phyloP scores from a whole-genome alignment of 192 early-diverging fungal species.

The Kappamyces sp. region DNA sequence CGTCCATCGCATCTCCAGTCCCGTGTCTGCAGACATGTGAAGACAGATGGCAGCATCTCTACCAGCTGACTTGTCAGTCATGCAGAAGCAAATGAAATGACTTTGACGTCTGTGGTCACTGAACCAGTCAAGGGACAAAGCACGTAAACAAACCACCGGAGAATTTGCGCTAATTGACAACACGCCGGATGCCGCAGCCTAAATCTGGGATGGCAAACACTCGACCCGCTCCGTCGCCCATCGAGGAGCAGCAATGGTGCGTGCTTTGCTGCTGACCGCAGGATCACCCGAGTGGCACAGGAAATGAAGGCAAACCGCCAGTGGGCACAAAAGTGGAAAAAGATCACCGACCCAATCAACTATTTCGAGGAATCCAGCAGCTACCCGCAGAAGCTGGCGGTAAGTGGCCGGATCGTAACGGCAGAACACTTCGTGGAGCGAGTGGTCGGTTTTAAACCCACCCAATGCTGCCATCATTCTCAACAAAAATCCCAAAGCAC shows the following conservation, averaged over 20 bases:
- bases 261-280: neutral
- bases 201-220: too few species aligned
- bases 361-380: constrained; percentile 5
- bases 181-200: too few species aligned
- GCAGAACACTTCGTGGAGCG: constrained; percentile 10
- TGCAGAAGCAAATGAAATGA: too few species aligned
- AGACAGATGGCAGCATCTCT: too few species aligned
- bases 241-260: neutral
- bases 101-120: too few species aligned
- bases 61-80: too few species aligned
- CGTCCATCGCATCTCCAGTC: too few species aligned
- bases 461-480: constrained; percentile 9
- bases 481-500: neutral
- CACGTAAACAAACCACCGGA: too few species aligned
- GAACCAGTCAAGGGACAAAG: too few species aligned
- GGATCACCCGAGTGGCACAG: constrained; percentile 11
- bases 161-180: too few species aligned
- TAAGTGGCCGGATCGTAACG: neutral
- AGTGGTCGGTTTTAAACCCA: constrained; percentile 8
- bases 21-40: too few species aligned
- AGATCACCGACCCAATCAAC: constrained; percentile 3
- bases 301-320: constrained; percentile 13
- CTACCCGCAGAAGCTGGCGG: constrained; percentile 10
- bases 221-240: too few species aligned
- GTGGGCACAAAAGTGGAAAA: constrained; percentile 12